A percentile compares a stretch with the other conserved stretches of the same genome.
Evolutionary conservation across 192 early-diverging fungal genomes (phyloP).

Genomic region (Podochytrium sp.): DNA sequence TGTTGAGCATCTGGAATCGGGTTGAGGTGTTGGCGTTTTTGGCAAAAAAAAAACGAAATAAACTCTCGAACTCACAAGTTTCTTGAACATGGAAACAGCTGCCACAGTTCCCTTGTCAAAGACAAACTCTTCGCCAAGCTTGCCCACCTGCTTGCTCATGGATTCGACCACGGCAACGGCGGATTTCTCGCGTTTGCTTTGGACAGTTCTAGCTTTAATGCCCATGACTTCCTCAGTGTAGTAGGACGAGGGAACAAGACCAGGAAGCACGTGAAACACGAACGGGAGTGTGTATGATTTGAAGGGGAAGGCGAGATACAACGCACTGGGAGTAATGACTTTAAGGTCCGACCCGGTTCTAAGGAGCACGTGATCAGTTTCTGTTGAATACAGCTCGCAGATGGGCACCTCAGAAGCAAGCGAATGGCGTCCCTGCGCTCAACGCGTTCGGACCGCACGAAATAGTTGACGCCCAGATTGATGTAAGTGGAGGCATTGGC

Average conservation of each 20-base stretch:
- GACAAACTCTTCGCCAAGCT: background rate
- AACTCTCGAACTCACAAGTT: background rate
- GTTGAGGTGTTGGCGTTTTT: background rate
- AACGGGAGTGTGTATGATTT: constrained; percentile 9
- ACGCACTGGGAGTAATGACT: background rate
- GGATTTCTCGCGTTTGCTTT: background rate
- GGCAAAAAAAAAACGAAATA: background rate
- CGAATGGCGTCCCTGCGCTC: constrained; percentile 1
- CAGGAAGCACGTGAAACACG: constrained; percentile 11
- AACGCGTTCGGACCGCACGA: background rate
- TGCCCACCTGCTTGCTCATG: background rate
- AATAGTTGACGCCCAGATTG: background rate
- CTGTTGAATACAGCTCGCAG: too few relatives aligned
- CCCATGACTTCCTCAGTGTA: background rate
- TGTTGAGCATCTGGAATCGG: constrained; percentile 17
- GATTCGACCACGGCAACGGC: background rate
- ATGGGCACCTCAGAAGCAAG: constrained; percentile 11
- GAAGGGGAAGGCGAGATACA: constrained; percentile 6
- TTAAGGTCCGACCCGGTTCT: constrained; percentile 13
- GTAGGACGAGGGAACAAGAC: constrained; percentile 7
- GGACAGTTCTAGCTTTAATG: constrained; percentile 8
- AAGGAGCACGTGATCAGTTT: background rate
- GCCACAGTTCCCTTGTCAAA: background rate
- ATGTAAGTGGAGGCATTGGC: background rate
- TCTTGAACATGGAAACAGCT: constrained; percentile 11